Conservation (phyloP, 1,139 yeast species). For the Dujonia santamariae region DNA sequence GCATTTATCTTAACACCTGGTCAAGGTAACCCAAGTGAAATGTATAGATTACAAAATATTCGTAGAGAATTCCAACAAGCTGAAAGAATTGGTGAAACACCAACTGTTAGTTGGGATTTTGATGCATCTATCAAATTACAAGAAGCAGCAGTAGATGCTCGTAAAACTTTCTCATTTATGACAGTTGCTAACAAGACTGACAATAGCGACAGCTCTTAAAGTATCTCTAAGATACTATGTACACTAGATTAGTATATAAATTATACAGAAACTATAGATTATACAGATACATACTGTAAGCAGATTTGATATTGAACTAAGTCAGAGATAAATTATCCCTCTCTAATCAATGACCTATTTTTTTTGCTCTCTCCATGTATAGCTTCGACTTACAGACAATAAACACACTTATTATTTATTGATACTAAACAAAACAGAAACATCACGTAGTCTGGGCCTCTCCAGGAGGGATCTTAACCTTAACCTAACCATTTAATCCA, state of each 20-base stretch:
- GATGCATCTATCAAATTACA: constrained; percentile 41
- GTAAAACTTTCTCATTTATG: constrained; percentile 56
- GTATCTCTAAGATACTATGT: no score
- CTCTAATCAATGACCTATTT: no score
- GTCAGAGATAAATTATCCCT: no score
- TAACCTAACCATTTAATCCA: not conserved
- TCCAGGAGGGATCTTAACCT: no score
- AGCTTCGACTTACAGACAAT: not conserved
- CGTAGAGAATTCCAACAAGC: constrained; percentile 33
- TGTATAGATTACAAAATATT: constrained; percentile 45
- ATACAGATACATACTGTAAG: no score
- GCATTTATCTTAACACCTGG: constrained; percentile 62
- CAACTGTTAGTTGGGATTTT: constrained; percentile 51
- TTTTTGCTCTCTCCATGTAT: no score
- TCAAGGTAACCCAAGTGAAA: constrained; percentile 55
- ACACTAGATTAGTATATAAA: no score
- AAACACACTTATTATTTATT: constrained; percentile 1
- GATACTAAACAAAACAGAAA: no score
- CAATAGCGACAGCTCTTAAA: no score
- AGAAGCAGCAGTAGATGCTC: constrained; percentile 44
- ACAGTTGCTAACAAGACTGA: constrained; percentile 33
- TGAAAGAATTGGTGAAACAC: constrained; percentile 33
- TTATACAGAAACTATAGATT: no score
- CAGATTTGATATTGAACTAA: no score
- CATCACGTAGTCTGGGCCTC: no score